Percentiles rank a stretch among this genome's conserved stretches.
phyloP scores from a whole-genome alignment of 352 stramenopile genomes.

The Phytophthora cryptogea region DNA sequence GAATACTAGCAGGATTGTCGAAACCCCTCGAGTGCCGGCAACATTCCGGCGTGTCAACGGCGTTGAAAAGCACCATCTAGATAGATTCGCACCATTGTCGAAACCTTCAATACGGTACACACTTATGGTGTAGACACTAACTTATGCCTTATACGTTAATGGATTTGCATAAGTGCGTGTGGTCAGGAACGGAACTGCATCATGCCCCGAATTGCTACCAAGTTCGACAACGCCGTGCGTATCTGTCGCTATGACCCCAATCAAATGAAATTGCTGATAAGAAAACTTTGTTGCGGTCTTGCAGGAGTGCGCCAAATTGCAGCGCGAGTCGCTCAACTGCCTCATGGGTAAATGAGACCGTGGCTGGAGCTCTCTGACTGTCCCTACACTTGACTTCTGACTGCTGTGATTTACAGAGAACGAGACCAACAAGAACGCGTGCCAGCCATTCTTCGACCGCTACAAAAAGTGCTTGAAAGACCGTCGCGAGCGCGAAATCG shows the following conservation, averaged over 20 bases:
- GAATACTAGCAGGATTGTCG: neutral
- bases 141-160: neutral
- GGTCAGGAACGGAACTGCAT: neutral
- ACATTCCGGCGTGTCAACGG: slow-evolving; percentile 9
- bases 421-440: slow-evolving; percentile 48
- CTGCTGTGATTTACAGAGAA: slow-evolving; percentile 37
- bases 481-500: slow-evolving; percentile 44
- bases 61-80: too few species aligned
- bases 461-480: slow-evolving; percentile 75
- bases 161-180: neutral
- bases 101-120: neutral
- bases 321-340: slow-evolving; percentile 73
- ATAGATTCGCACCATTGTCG: neutral
- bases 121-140: too few species aligned
- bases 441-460: slow-evolving; percentile 63
- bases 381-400: neutral
- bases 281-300: neutral
- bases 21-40: slow-evolving; percentile 11
- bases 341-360: slow-evolving; percentile 45
- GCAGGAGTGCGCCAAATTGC: slow-evolving; percentile 70
- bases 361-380: neutral
- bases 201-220: slow-evolving; percentile 26
- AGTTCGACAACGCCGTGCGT: slow-evolving; percentile 55
- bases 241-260: neutral
- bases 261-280: neutral